Base-by-base conservation (phyloP, 2,329 filamentous ascomycete species). In the Fusarium secorum region DNA sequence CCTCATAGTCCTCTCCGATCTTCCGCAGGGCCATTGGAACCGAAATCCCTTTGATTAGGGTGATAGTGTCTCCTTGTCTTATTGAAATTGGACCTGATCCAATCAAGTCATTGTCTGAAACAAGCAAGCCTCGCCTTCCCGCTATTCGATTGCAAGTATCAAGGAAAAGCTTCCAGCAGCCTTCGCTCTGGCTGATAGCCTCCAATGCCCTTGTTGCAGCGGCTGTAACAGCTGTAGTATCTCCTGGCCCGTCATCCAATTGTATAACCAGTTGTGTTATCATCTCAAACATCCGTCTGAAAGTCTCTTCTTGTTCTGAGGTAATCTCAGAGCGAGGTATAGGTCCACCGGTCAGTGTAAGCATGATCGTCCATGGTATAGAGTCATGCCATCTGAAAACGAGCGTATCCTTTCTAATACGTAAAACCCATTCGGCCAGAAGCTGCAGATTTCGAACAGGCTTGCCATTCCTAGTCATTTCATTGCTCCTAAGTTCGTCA, bases 191-290 rank as follows among this genome's bases (percentile, higher is more conserved):
- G 24, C 18, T 0, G 17, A 44, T 26, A 4, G 17, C 42, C 11
- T 10, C 42, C 5, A 44, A 44, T 10, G 24, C 42, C 11, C 8
- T 26, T 20, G 5, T 44, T 44, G 24, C 7, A 44, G 42, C 11
- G 3, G 24, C 24, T 20, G 10, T 0, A 13, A 11, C 4, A 4
- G 36, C 13, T n/a, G n/a, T 4, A 10, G 15, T 9, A 20, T 20
- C 42, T 20, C 11, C 24, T 14, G 18, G 11, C 1, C 3, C 3
- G 0, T 17, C 3, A 20, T 14, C 1, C 24, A 14, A 5, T 14
- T 44, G 2, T 11, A 26, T 10, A 4, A 22, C 41, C 8, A 44
- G 17, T 3, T 44, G 11, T 18, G 17, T 44, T 26, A 44, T 26
- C 10, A 26, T 44, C 17, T 26, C 8, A 14, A 20, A 20, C 24